These are phyloP conservation scores for Citrus unshiu DNA, from an alignment of 345 rosid species.

Conservation along the genomic window DNA sequence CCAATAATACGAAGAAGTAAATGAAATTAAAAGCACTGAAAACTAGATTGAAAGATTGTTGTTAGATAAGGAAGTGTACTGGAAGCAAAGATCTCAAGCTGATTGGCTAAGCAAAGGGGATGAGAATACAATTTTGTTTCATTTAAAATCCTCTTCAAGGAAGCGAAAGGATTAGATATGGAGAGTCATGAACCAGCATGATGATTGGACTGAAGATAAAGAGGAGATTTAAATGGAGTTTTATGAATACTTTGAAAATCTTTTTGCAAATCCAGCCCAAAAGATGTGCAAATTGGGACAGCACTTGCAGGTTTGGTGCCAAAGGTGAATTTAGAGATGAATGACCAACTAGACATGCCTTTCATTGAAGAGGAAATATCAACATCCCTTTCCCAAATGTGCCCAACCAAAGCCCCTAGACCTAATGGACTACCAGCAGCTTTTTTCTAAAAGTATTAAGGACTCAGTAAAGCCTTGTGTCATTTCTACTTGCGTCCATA, in stretches of 20 bases:
- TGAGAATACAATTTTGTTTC: too few relatives aligned
- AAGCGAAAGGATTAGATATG: rapidly evolving
- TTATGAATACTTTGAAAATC: not conserved
- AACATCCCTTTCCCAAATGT: not conserved
- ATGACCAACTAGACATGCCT: not conserved
- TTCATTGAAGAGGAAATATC: not conserved
- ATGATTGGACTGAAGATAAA: not conserved
- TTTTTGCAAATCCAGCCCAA: too few relatives aligned
- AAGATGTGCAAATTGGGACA: too few relatives aligned
- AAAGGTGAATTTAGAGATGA: not conserved
- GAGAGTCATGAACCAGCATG: rapidly evolving
- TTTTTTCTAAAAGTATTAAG: not conserved
- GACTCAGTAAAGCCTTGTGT: too few relatives aligned
- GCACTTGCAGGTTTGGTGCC: not conserved
- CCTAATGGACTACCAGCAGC: not conserved
- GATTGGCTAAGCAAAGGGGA: not conserved
- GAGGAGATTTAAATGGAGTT: not conserved
- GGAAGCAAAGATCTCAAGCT: not conserved
- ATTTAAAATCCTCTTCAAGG: not conserved
- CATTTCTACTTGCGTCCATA: too few relatives aligned
- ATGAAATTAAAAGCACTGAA: too few relatives aligned
- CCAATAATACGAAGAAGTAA: not conserved
- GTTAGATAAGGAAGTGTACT: not conserved
- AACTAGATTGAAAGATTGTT: too few relatives aligned
- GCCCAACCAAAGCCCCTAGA: not conserved